These are phyloP conservation scores for Quercus robur DNA, from an alignment of 306 rosid species.

Conservation along the genomic window DNA sequence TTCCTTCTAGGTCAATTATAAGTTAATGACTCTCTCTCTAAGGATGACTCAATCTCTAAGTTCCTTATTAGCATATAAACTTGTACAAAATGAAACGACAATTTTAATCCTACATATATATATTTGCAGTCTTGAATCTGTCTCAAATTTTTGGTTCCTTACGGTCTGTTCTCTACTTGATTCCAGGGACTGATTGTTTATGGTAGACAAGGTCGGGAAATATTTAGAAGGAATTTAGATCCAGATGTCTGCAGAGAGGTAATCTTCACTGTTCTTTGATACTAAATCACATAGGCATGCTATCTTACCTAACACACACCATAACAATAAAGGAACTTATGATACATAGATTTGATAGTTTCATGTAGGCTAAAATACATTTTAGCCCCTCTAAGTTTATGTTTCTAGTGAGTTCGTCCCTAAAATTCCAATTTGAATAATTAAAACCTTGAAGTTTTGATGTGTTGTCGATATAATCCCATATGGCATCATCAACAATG, in stretches of 20 bases:
- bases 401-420: neutral
- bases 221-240: constrained; percentile 77
- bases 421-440: neutral
- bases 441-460: neutral
- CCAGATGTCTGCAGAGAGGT: constrained; percentile 79
- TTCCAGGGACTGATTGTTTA: constrained; percentile 92
- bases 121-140: neutral
- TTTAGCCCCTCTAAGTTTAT: neutral
- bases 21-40: neutral
- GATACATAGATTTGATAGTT: neutral
- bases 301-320: neutral
- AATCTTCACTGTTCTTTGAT: constrained; percentile 18
- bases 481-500: neutral
- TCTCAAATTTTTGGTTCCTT: constrained; percentile 12
- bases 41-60: neutral
- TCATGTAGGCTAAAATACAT: neutral
- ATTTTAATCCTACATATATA: neutral
- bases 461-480: neutral
- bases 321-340: neutral
- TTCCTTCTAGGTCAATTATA: neutral
- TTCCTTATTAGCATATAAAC: neutral
- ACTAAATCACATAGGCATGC: constrained; percentile 2
- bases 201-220: constrained; percentile 87
- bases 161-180: constrained; percentile 25
- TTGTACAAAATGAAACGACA: neutral